These are phyloP conservation scores for Gossypium schwendimanii DNA, from an alignment of 441 rosid species.

Conservation along the genomic window DNA sequence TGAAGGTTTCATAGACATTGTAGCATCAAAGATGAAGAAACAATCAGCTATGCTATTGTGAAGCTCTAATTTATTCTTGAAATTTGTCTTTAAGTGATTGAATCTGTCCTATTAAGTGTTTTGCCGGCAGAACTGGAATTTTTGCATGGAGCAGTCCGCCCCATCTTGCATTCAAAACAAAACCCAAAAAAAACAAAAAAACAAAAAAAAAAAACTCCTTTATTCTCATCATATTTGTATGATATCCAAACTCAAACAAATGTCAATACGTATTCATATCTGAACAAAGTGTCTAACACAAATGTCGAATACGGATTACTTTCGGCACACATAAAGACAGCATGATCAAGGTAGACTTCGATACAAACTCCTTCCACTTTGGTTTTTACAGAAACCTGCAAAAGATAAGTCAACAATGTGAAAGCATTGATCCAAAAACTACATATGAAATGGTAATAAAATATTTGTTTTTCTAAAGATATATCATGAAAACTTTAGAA, in stretches of 20 bases:
- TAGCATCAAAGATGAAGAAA: not conserved
- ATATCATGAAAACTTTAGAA: not conserved
- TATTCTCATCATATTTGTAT: no score
- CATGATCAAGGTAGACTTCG: no score
- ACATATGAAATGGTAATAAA: not conserved
- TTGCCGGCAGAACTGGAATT: not conserved
- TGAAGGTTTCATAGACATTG: constrained; percentile 5
- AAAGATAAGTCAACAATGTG: not conserved
- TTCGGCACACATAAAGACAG: no score
- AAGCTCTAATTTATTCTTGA: not conserved
- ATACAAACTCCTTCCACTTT: not conserved
- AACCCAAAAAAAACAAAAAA: no score
- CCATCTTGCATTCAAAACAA: not conserved
- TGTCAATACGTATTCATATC: no score
- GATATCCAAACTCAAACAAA: no score
- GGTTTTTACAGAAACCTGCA: not conserved
- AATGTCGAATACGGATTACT: no score
- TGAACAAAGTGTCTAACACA: no score
- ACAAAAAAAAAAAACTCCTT: no score
- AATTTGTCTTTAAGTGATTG: not conserved
- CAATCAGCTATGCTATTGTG: not conserved
- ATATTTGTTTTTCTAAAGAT: not conserved
- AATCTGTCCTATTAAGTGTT: not conserved
- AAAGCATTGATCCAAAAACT: not conserved
- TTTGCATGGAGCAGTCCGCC: not conserved